Conservation (phyloP, 352 stramenopile species). For the Phytophthora cactorum region DNA sequence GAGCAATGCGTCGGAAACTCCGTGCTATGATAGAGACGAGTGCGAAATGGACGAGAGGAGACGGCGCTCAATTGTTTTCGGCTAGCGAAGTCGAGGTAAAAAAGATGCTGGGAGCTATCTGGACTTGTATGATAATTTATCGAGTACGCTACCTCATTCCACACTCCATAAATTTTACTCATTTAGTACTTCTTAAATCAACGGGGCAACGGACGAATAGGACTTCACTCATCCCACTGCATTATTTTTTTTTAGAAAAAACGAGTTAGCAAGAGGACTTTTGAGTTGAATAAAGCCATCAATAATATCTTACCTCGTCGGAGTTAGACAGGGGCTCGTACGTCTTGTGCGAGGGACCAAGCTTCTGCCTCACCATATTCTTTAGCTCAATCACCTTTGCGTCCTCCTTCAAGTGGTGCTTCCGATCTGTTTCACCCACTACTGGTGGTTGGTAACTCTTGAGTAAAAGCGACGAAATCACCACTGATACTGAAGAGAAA, state of each 20-base stretch:
- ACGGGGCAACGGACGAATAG: neutral
- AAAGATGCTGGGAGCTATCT: slow-evolving; percentile 10
- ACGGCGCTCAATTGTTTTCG: slow-evolving; percentile 46
- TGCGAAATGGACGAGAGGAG: slow-evolving; percentile 27
- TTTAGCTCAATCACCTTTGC: slow-evolving; percentile 81
- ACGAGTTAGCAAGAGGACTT: slow-evolving; percentile 4
- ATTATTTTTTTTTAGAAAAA: slow-evolving; percentile 1
- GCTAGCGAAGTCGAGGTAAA: slow-evolving; percentile 28
- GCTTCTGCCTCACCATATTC: slow-evolving; percentile 68
- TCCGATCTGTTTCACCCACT: slow-evolving; percentile 40
- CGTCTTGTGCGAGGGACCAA: slow-evolving; percentile 61
- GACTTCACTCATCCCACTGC: slow-evolving; percentile 36
- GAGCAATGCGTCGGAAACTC: neutral
- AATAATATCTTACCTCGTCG: slow-evolving; percentile 44
- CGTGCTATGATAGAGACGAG: slow-evolving; percentile 15
- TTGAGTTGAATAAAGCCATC: neutral
- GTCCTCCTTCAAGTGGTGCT: slow-evolving; percentile 57
- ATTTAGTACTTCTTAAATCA: slow-evolving; percentile 22
- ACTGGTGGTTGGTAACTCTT: slow-evolving; percentile 70
- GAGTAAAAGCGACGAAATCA: slow-evolving; percentile 56
- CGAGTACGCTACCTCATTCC: slow-evolving; percentile 15
- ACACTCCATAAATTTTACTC: slow-evolving; percentile 14
- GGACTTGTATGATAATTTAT: slow-evolving; percentile 21
- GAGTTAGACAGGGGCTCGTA: slow-evolving; percentile 68
- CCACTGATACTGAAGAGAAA: slow-evolving; percentile 89